Base-by-base conservation (phyloP, 2,329 filamentous ascomycete species). In the Colletotrichum simmondsii region DNA sequence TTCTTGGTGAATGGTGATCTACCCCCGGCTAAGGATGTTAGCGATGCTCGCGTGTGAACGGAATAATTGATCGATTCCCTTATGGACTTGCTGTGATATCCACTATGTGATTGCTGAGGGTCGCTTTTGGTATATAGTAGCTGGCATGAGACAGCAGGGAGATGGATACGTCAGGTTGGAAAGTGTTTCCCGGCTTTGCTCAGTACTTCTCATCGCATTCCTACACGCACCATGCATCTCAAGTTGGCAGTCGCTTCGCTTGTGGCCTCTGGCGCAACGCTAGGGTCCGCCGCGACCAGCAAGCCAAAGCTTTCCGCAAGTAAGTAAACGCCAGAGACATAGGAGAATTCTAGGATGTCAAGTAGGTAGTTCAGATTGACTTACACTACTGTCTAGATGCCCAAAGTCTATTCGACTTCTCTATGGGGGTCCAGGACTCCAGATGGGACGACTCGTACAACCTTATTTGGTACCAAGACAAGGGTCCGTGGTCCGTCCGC, bases 361-460 rank as follows among this genome's bases (percentile, higher is more conserved):
- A 1, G 2, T 10, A 2, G 8, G 42, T 30, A 11, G 24, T 63
- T 22, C 30, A 14, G 3, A 6, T 52, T 62, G n/a, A 26, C 65
- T 72, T 52, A 70, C 42, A 60, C 37, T 22, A 22, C 37, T 32
- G 10, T 53, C 3, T 42, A 83, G 81, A 75, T 72, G 82, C 82
- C 1, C 81, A 83, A 67, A 79, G 75, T 68, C 73, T 83, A 22
- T 83, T 85, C 49, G 81, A 83, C 68, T 85, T 81, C 58, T 81
- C 82, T 1, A 84, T 85, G 82, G 71, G 76, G 12, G 79, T 85
- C 4, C 77, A 79, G 26, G 84, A 86, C 65, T 77, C 77, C 2
- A 77, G 84, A 54, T 86, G 80, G 65, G 85, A 86, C 72, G 75
- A 79, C 8, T 81, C 79, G 2, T 86, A 86, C 74, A 83, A 84